Evolutionary conservation across 2,329 filamentous ascomycete genomes (phyloP).

Genomic region (Orbilia brochopaga): DNA sequence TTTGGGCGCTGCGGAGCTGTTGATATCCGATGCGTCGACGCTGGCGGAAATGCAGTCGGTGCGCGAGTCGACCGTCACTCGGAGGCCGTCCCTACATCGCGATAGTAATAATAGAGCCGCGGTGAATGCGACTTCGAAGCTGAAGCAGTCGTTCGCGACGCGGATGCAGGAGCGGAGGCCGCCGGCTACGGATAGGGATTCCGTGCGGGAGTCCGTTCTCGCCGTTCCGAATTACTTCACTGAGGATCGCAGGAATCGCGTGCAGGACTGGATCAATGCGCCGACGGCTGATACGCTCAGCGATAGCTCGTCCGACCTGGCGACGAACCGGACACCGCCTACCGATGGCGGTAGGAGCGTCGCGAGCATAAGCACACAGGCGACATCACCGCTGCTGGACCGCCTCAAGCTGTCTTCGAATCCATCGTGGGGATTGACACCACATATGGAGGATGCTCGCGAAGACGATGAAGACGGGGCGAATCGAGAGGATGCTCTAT

Average conservation of each 20-base stretch:
- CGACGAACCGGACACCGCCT: conserved; percentile 8
- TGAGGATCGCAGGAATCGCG: conserved; percentile 16
- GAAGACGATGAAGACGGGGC: not conserved
- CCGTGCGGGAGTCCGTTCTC: not conserved
- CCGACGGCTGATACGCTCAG: conserved; percentile 21
- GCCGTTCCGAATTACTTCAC: conserved; percentile 24
- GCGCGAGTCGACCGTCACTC: conserved; percentile 24
- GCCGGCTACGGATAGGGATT: not conserved
- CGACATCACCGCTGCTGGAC: conserved; percentile 20
- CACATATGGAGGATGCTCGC: conserved; percentile 3
- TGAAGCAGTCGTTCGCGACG: not conserved
- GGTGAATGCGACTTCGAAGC: not conserved
- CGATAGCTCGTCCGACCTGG: conserved; percentile 25
- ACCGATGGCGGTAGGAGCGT: conserved; percentile 15
- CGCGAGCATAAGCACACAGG: conserved; percentile 13
- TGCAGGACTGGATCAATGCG: conserved; percentile 46
- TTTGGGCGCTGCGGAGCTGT: conserved; percentile 31
- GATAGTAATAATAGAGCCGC: not conserved
- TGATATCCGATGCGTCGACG: conserved; percentile 47
- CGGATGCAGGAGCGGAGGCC: not conserved
- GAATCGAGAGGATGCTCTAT: conserved; percentile 18
- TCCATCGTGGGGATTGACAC: not conserved
- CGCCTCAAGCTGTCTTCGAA: conserved; percentile 9
- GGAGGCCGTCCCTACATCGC: too few relatives aligned
- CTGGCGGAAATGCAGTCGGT: conserved; percentile 45